phyloP scores from a whole-genome alignment of 306 rosid genomes.

The Quercus engelmannii region DNA sequence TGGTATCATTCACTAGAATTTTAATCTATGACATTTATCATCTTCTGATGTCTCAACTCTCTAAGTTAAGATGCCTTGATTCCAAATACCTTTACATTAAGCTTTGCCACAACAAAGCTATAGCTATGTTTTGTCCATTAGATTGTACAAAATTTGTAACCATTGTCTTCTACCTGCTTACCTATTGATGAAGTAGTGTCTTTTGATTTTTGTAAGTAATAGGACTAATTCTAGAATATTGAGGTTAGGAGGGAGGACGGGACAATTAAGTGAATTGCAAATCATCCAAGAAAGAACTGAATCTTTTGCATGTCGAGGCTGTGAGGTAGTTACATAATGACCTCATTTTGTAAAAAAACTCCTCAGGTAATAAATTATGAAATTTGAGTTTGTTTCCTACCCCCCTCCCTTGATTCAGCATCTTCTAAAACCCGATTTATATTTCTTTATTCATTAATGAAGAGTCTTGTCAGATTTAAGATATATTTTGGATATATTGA shows the following conservation, averaged over 20 bases:
- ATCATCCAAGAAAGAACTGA: not conserved
- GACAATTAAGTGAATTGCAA: not conserved
- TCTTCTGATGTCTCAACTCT: not conserved
- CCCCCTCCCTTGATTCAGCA: not conserved
- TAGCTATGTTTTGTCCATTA: not conserved
- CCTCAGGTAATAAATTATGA: not conserved
- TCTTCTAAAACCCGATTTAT: not conserved
- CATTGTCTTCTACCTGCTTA: not conserved
- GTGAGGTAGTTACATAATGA: not conserved
- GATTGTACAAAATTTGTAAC: not conserved
- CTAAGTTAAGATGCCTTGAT: not conserved
- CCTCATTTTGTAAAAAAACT: not conserved
- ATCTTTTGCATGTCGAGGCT: not conserved
- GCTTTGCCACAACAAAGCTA: not conserved
- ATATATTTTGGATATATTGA: no score
- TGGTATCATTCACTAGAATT: no score
- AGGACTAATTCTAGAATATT: not conserved
- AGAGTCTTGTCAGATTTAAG: not conserved
- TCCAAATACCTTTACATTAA: not conserved
- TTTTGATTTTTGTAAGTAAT: not conserved
- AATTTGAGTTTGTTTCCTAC: not conserved
- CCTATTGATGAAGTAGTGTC: not conserved
- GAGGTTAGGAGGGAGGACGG: no score
- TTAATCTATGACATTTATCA: not conserved
- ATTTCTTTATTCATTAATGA: not conserved